Evolutionary conservation across 2,329 filamentous ascomycete species (phyloP), one percentile per base, ranked within the genome.

Genomic region (Colletotrichum phormii): DNA sequence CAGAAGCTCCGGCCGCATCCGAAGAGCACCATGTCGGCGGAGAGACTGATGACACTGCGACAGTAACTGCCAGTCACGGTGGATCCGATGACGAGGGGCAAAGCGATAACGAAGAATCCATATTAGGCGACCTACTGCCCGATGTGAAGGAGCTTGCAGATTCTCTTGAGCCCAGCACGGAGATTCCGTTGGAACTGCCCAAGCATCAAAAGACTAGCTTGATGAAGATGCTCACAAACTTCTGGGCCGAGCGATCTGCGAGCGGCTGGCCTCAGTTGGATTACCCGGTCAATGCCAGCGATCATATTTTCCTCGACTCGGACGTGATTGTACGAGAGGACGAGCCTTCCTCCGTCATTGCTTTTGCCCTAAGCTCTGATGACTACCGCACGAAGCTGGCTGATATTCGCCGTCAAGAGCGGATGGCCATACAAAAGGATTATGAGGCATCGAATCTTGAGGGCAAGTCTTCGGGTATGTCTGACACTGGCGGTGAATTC

Each of bases 311-410:
- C 84, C 94, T 95, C 66, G 95, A 99, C 83, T 97, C 95, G 9
- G 95, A 99, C 81, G 95, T 99, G 75, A 97, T 99, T 76, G 95
- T 99, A 49, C 92, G 97, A 51, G 97, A 99, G 82, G 97, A 99
- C 80, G 97, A 99, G 82, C 97, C 97, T 3, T 98, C 95, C 78
- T 98, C 97, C 2, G 89, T 99, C 53, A 97, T 99, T 78, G 97
- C 97, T 0, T 94, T 99, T 79, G 95, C 96, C 1, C 86, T 99
- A 24, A 95, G 93, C 76, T 97, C 94, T 15, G 90, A 93, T 67
- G 95, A 98, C 79, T 99, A 99, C 81, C 90, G 92, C 74, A 88
- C 88, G 54, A 98, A 98, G 82, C 86, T 98, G 22, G 87, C 89
- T 24, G 88, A 89, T 8, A 94, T 94, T 78, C 76, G 76, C 29